Evolutionary conservation across 1,284 basidiomycete genomes (phyloP).

Genomic region (Mycena sp.): DNA sequence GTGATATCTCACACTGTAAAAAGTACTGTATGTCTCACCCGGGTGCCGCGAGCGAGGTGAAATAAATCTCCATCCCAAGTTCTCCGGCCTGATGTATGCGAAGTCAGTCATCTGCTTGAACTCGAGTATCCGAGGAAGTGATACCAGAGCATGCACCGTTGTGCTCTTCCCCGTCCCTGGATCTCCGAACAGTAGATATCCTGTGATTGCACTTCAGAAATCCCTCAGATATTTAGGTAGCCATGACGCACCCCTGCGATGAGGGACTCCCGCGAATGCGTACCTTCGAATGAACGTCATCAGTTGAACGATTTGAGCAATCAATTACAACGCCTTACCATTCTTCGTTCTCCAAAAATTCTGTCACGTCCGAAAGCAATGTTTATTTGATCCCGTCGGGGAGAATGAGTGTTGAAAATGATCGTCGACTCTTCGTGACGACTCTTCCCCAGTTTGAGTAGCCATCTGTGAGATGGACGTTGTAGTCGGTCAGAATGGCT

Average conservation of each 20-base stretch:
- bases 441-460: conserved; percentile 6
- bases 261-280: conserved; percentile 7
- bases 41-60: conserved; percentile 14
- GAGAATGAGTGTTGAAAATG: conserved; percentile 14
- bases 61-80: conserved; percentile 20
- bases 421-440: conserved; percentile 8
- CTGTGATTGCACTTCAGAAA: no score
- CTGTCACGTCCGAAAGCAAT: conserved; percentile 10
- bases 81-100: conserved; percentile 22
- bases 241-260: conserved; percentile 6
- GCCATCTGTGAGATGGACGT: conserved; percentile 5
- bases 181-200: conserved; percentile 14
- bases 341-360: conserved; percentile 12
- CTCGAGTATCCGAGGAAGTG: no score
- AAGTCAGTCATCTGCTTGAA: no score
- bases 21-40: not conserved
- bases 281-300: conserved; percentile 2
- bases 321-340: not conserved
- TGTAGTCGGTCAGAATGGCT: not conserved
- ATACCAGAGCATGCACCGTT: conserved; percentile 14
- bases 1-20: not conserved
- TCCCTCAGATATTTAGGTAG: not conserved
- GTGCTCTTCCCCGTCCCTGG: conserved; percentile 19
- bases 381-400: conserved; percentile 15
- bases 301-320: not conserved